A percentile compares a stretch with the other conserved stretches of the same genome.
Evolutionary conservation across 768 basidiomycete species (phyloP).

Genomic region (Tricholoma flavovirens): DNA sequence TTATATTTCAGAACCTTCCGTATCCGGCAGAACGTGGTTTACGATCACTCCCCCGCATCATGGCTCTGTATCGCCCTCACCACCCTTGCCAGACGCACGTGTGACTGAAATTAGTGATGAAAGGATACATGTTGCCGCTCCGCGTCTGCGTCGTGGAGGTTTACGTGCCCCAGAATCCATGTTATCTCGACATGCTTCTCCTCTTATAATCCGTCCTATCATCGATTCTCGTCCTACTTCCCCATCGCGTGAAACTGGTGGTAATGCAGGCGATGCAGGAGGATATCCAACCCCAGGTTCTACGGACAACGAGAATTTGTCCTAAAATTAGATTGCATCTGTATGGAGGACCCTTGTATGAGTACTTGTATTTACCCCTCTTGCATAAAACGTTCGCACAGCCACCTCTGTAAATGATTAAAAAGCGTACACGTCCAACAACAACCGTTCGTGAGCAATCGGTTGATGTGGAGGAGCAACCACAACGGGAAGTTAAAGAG

Average conservation of each 20-base stretch:
- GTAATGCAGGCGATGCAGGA: conserved; percentile 21
- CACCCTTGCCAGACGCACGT: conserved; percentile 8
- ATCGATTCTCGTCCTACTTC: conserved; percentile 8
- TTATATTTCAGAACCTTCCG: conserved; percentile 16
- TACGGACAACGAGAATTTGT: conserved; percentile 34
- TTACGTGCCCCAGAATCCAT: conserved; percentile 60
- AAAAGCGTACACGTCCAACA: conserved; percentile 67
- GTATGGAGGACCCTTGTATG: conserved; percentile 7
- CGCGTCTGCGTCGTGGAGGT: conserved; percentile 63
- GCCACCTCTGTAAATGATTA: conserved; percentile 50
- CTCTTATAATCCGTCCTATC: conserved; percentile 16
- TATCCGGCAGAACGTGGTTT: conserved; percentile 19
- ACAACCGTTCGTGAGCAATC: conserved; percentile 50
- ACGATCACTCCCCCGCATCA: conserved; percentile 19
- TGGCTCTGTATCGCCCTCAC: conserved; percentile 6
- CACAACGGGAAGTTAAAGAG: conserved; percentile 35
- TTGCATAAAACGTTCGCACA: background rate
- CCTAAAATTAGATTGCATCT: conserved; percentile 17
- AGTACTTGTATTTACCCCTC: conserved; percentile 4
- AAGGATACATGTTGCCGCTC: conserved; percentile 24
- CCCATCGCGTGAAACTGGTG: conserved; percentile 5
- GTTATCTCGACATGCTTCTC: conserved; percentile 42
- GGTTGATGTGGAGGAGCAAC: conserved; percentile 31
- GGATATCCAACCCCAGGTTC: conserved; percentile 49
- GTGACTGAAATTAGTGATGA: conserved; percentile 31